Percentiles rank a stretch among this genome's conserved stretches.
phyloP scores from a whole-genome alignment of 1,284 basidiomycete genomes.

The Phaffia rhodozyma region DNA sequence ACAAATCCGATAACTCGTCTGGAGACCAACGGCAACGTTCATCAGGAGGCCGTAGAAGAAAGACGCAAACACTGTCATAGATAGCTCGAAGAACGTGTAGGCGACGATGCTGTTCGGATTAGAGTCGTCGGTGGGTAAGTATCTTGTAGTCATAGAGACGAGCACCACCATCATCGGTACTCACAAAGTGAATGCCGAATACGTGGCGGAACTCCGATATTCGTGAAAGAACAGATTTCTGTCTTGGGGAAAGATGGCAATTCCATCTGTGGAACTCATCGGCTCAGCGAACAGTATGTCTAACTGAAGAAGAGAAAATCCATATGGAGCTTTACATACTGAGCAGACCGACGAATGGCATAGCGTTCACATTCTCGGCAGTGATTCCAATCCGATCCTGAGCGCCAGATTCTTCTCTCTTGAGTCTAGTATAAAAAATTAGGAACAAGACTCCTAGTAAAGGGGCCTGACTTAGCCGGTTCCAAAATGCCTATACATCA shows the following conservation, averaged over 20 bases:
- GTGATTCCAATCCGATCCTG: constrained; percentile 36
- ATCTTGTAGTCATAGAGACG: neutral
- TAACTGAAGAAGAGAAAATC: neutral
- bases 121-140: neutral
- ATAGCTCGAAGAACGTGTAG: constrained; percentile 37
- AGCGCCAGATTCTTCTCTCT: constrained; percentile 31
- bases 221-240: constrained; percentile 38
- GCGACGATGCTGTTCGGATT: constrained; percentile 25
- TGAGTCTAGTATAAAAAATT: constrained; percentile 36
- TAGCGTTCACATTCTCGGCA: constrained; percentile 20
- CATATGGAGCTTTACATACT: neutral
- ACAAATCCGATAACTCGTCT: constrained; percentile 35
- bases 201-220: constrained; percentile 32
- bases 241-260: constrained; percentile 38
- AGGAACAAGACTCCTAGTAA: constrained; percentile 27
- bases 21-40: constrained; percentile 36
- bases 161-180: neutral
- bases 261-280: constrained; percentile 32
- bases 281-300: neutral
- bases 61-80: constrained; percentile 32
- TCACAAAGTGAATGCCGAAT: constrained; percentile 35
- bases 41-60: constrained; percentile 25
- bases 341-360: constrained; percentile 32
- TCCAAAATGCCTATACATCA: constrained; percentile 29
- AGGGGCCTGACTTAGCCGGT: constrained; percentile 33